Percentiles rank a stretch among this genome's conserved stretches.
phyloP scores from a whole-genome alignment of 2,329 filamentous ascomycete genomes.

The Cytospora paraplurivora region DNA sequence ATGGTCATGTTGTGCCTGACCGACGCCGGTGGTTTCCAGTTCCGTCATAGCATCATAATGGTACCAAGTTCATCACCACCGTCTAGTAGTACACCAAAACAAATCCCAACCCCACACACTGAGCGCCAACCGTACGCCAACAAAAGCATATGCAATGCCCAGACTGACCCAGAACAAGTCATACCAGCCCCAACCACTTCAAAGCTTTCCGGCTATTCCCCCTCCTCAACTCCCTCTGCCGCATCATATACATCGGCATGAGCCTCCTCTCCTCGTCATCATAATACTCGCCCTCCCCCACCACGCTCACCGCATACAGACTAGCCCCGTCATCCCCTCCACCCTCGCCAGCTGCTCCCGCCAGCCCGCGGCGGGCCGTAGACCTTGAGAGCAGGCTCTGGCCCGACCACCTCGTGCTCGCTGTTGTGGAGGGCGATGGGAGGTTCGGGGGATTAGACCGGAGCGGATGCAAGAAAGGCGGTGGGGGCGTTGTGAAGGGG shows the following conservation, averaged over 20 bases:
- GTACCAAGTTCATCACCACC: no score
- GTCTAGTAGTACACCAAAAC: neutral
- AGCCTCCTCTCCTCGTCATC: conserved; percentile 34
- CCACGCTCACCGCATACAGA: conserved; percentile 19
- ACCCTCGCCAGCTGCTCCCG: neutral
- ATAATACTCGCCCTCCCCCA: conserved; percentile 29
- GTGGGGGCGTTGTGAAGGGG: conserved; percentile 14
- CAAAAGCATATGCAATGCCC: neutral
- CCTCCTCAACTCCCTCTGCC: conserved; percentile 27
- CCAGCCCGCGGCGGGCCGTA: conserved; percentile 7
- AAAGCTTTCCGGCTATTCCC: conserved; percentile 39
- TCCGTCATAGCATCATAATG: no score
- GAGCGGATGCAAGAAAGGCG: conserved; percentile 8
- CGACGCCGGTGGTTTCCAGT: no score
- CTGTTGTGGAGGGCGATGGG: conserved; percentile 7
- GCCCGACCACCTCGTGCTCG: conserved; percentile 8
- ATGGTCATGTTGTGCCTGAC: no score
- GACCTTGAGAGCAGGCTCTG: conserved; percentile 12
- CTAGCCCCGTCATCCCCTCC: conserved; percentile 27
- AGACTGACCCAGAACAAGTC: neutral
- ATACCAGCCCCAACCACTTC: conserved; percentile 40
- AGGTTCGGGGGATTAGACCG: conserved; percentile 1
- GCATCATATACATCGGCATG: conserved; percentile 34
- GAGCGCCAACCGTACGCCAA: neutral
- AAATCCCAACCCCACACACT: neutral